Percentiles rank a stretch among this genome's conserved stretches.
Evolutionary conservation across 768 basidiomycete species (phyloP).

Genomic region (Mycena galericulata): DNA sequence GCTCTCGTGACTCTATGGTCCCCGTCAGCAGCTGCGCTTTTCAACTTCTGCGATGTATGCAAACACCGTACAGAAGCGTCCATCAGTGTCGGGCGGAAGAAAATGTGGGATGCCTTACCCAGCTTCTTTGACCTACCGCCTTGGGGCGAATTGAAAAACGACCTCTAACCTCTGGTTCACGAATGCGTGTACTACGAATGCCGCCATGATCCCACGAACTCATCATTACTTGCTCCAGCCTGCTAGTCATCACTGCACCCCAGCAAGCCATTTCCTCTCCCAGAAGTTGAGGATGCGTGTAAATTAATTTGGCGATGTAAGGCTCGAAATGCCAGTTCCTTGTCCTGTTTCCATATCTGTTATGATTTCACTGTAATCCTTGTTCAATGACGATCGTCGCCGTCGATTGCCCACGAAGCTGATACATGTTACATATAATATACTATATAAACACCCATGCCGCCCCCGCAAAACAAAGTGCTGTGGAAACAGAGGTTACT

Average conservation of each 20-base stretch:
- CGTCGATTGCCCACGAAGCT: too few relatives aligned
- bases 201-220: too few relatives aligned
- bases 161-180: neutral
- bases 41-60: neutral
- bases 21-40: too few relatives aligned
- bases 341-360: too few relatives aligned
- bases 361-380: too few relatives aligned
- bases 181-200: constrained; percentile 9
- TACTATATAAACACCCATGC: constrained; percentile 26
- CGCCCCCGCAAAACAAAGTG: neutral
- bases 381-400: too few relatives aligned
- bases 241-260: too few relatives aligned
- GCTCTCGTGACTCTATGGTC: neutral
- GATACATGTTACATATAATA: neutral
- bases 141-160: constrained; percentile 22
- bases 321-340: too few relatives aligned
- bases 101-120: constrained; percentile 17
- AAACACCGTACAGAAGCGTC: neutral
- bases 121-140: constrained; percentile 2
- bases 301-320: too few relatives aligned
- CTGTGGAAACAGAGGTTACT: constrained; percentile 19
- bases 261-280: too few relatives aligned
- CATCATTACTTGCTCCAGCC: too few relatives aligned
- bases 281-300: too few relatives aligned
- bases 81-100: neutral